Conservation (phyloP, 164 flowering plant genomes). For the Annona squamosa region DNA sequence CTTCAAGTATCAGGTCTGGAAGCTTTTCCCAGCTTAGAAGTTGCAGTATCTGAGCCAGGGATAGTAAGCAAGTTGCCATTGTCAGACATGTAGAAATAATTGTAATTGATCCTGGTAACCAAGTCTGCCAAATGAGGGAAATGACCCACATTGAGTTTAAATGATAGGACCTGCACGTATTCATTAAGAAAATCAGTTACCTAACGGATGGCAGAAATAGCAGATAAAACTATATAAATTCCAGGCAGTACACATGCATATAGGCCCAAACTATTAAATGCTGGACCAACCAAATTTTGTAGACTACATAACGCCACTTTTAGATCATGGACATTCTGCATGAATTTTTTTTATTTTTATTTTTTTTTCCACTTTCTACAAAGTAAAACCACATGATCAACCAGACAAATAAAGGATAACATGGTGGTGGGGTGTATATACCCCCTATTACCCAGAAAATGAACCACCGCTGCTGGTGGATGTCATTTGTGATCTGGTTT, state of each 20-base stretch:
- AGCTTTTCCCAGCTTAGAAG: constrained; percentile 41
- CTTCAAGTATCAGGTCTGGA: constrained; percentile 20
- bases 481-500: not conserved
- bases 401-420: not conserved
- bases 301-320: not conserved
- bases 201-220: not conserved
- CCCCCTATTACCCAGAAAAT: not conserved
- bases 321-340: not conserved
- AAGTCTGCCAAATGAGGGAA: constrained; percentile 96
- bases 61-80: constrained; percentile 59
- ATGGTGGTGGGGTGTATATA: too few species aligned
- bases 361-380: not conserved
- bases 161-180: constrained; percentile 75
- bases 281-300: not conserved
- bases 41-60: constrained; percentile 42
- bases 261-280: not conserved
- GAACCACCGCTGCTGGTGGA: not conserved
- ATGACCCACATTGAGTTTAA: constrained; percentile 89
- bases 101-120: constrained; percentile 91
- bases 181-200: not conserved
- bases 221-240: not conserved
- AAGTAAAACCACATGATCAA: not conserved
- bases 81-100: constrained; percentile 88
- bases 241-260: not conserved
- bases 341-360: too few species aligned